Base-by-base conservation (phyloP, 148 eudicot genomes). In the Fagopyrum esculentum region DNA sequence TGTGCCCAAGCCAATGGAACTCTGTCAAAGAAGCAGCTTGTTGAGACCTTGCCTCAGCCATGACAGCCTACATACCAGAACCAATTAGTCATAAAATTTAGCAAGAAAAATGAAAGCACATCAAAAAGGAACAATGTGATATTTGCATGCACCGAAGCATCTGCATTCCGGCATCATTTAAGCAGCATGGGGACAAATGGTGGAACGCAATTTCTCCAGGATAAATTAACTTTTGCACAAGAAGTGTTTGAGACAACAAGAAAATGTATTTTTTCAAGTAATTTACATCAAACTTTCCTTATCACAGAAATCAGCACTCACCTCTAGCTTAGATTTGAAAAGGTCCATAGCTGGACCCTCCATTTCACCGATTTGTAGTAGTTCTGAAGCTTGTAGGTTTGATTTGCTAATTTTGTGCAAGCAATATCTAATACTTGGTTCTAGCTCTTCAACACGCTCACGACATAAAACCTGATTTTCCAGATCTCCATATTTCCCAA, bases 11-110 rank as follows among this genome's bases (percentile, higher is more conserved):
- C 98, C 97, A 94, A 66, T 56, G 83, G 61, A 94, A 94, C 84
- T 94, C 98, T 69, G 97, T 94, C 98, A 94, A 86, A 46, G 97
- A 91, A 78, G 97, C 98, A 78, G 97, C 98, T 83, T 90, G 98
- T 82, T 94, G 97, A 78, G 98, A 88, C 83, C 97, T 91, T 75
- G 95, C 97, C 86, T 94, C 97, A 30, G 96, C 88, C 93, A 90
- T 90, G 70, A 83, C 98, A 84, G 98, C 98, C 98, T 94, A 81
- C 74, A 78, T 75, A 77, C 16, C 16, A 15, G 19, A 56, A 56
- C 61, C 26, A 5, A 19, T 16, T 55, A 55, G 59, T 55, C 17
- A 55, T 6, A 55, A 15, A 4, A 0, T 55, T 55, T 5, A 15
- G 22, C 59, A 15, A 55, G 59, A 55, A 16, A 55, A 9, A 49